A percentile compares a stretch with the other conserved stretches of the same genome.
These are phyloP conservation scores for Isoetes engelmannii DNA, from an alignment of 83 land plant species.

Conservation along the genomic window DNA sequence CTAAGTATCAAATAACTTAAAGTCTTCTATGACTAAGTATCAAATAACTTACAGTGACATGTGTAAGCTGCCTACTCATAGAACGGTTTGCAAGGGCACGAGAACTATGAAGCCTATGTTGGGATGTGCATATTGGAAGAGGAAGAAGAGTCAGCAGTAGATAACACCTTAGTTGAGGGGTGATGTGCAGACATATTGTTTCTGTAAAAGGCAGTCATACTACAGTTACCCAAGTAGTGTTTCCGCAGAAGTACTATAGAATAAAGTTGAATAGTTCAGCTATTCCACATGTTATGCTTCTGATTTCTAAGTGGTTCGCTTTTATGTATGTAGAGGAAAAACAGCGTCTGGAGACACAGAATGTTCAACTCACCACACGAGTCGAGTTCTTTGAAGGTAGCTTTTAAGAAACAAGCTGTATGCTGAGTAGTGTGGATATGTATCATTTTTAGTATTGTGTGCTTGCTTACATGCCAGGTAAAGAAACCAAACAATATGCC, in stretches of 20 bases:
- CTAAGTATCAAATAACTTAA: too few relatives aligned
- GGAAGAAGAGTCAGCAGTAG: too few relatives aligned
- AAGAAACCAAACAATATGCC: neutral
- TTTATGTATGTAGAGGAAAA: constrained; percentile 41
- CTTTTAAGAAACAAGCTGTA: constrained; percentile 1
- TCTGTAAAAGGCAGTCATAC: neutral
- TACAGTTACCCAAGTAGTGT: neutral
- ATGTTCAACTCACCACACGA: constrained; percentile 43
- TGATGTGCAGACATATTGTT: neutral
- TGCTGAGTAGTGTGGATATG: neutral
- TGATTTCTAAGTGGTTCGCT: neutral
- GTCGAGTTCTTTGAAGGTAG: constrained; percentile 61
- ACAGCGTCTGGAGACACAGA: constrained; percentile 36
- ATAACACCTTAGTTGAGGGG: neutral
- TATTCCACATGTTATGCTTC: neutral
- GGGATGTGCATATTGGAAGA: too few relatives aligned
- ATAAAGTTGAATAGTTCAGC: neutral
- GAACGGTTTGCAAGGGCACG: too few relatives aligned
- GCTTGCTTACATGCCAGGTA: neutral
- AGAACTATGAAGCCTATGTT: too few relatives aligned
- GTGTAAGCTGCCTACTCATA: too few relatives aligned
- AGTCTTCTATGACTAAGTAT: too few relatives aligned
- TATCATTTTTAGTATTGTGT: neutral
- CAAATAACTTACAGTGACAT: too few relatives aligned
- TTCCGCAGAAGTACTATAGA: neutral